Base-by-base conservation (phyloP, 345 rosid genomes). In the Eucalyptus regnans region DNA sequence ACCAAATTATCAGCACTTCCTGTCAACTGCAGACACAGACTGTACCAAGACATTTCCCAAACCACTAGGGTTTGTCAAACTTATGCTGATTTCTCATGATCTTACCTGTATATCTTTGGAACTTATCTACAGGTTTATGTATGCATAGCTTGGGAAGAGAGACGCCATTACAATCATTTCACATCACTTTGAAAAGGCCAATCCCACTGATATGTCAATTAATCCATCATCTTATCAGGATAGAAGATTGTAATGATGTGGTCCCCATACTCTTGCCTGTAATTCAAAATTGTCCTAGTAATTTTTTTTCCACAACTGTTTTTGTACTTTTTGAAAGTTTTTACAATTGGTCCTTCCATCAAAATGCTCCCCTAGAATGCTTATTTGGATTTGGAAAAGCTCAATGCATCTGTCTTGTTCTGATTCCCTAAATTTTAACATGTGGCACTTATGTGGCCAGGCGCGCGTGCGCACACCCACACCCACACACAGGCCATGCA, bases 381-480 rank as follows among this genome's bases (percentile, higher is more conserved):
- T 76, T 76, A 76, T 41, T 76, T 76, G 83, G 48, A 76, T 76
- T 76, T 76, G 83, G 48, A 41, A 76, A 76, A 76, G 48, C 83
- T 20, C 83, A 37, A 76, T 76, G 43, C 83, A 76, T 41, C 15
- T 22, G 15, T 41, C 27, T 37, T 41, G 83, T 41, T 76, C 48
- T 22, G 27, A 76, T 41, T 76, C 29, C 48, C 48, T 22, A 76
- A 76, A 41, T 41, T 76, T 76, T 76, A 41, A 41, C 48, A 76
- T 76, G 83, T 5, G 7, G 44, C 80, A 68, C 80, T 68, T 17
- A n/a, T 66, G 76, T 66, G 79, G 41, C 79, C 17, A 71, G 81
- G 13, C 1, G 1, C 1, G 1, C 7, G 23, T 27, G 11, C 13
- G 6, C 44, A 41, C 25, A 2, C 3, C 43, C 43, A 3, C 80